Conservation (phyloP, 306 rosid species). For the Cucurbita ficifolia region DNA sequence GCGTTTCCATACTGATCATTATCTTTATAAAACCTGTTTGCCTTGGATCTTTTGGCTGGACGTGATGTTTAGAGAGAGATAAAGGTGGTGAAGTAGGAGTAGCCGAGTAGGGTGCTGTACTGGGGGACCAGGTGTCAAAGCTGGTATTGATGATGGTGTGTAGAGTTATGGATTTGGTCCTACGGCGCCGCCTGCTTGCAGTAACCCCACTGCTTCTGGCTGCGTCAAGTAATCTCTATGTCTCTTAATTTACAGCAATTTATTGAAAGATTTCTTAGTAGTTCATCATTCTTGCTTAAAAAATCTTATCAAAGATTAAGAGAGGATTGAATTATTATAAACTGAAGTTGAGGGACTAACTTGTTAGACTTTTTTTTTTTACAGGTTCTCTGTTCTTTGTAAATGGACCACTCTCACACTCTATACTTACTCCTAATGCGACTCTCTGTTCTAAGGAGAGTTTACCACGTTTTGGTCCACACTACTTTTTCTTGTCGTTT, state of each 20-base stretch:
- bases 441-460: not conserved
- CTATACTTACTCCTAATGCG: not conserved
- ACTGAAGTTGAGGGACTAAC: too few species aligned
- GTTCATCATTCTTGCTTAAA: too few species aligned
- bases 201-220: not conserved
- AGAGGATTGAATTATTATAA: too few species aligned
- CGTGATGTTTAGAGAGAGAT: not conserved
- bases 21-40: not conserved
- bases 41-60: not conserved
- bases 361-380: not conserved
- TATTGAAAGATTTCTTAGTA: too few species aligned
- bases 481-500: too few species aligned
- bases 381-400: not conserved
- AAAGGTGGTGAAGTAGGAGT: not conserved
- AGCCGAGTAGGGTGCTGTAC: not conserved
- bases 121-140: not conserved
- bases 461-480: not conserved
- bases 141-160: not conserved
- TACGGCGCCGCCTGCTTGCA: not conserved
- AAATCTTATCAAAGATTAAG: too few species aligned
- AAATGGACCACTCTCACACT: constrained; percentile 4
- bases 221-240: not conserved
- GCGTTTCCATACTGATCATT: not conserved
- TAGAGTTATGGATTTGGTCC: not conserved
- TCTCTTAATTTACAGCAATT: too few species aligned